Conservation (phyloP, 1,284 basidiomycete species). For the Malassezia nana region DNA sequence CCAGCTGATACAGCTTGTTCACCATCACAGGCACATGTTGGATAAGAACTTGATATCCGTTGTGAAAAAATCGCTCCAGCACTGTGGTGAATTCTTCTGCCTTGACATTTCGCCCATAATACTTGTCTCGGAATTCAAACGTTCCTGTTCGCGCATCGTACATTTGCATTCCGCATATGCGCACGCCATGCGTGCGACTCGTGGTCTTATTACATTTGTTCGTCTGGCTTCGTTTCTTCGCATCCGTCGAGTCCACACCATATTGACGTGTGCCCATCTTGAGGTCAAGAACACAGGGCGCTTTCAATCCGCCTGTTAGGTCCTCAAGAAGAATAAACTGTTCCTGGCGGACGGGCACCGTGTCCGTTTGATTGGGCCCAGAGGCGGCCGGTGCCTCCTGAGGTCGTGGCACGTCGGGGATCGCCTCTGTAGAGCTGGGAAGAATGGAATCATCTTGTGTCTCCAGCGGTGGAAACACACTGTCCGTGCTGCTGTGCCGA, state of each 20-base stretch:
- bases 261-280: constrained; percentile 99
- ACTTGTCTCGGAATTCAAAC: constrained; percentile 92
- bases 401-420: not conserved
- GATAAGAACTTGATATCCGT: constrained; percentile 71
- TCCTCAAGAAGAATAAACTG: constrained; percentile 99
- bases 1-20: constrained; percentile 85
- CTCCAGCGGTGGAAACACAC: not conserved
- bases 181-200: constrained; percentile 74
- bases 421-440: not conserved
- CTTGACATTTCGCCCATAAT: constrained; percentile 79
- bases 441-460: not conserved
- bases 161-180: constrained; percentile 98
- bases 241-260: constrained; percentile 80
- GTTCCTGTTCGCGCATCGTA: constrained; percentile 52
- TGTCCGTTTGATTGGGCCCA: not conserved
- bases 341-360: constrained; percentile 59
- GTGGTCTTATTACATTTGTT: constrained; percentile 97
- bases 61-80: constrained; percentile 70
- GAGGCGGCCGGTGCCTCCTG: not conserved
- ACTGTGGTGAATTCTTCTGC: constrained; percentile 73
- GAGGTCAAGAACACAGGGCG: constrained; percentile 89
- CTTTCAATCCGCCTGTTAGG: constrained; percentile 82
- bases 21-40: constrained; percentile 87
- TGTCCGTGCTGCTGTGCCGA: not conserved
- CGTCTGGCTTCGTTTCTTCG: constrained; percentile 93